These are phyloP conservation scores for Bertia moriformis DNA, from an alignment of 2,329 filamentous ascomycete species.

Conservation along the genomic window DNA sequence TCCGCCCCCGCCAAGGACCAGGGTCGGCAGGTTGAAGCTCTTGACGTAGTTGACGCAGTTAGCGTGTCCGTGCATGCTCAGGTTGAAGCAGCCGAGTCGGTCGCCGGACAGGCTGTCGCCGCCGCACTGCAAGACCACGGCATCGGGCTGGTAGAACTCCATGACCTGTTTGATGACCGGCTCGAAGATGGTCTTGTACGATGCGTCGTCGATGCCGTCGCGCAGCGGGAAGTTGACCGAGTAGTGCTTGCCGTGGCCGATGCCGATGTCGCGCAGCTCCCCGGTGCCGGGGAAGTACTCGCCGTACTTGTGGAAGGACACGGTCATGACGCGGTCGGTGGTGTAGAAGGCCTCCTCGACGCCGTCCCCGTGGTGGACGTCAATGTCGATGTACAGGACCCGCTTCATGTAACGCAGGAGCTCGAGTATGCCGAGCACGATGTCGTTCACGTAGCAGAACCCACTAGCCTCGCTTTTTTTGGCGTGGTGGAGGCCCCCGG, in stretches of 20 bases:
- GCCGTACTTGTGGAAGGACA: slow-evolving; percentile 93
- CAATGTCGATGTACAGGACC: slow-evolving; percentile 95
- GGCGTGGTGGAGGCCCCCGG: slow-evolving; percentile 88
- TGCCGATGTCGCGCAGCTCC: slow-evolving; percentile 70
- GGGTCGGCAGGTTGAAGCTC: slow-evolving; percentile 65
- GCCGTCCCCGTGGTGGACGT: slow-evolving; percentile 85
- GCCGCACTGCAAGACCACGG: slow-evolving; percentile 89
- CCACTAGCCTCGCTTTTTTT: slow-evolving; percentile 93
- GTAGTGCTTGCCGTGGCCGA: slow-evolving; percentile 79
- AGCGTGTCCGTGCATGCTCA: slow-evolving; percentile 91
- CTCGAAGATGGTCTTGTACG: slow-evolving; percentile 84
- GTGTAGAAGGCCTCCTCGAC: slow-evolving; percentile 90
- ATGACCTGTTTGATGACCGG: slow-evolving; percentile 78
- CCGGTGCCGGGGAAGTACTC: slow-evolving; percentile 92
- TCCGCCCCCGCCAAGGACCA: slow-evolving; percentile 93
- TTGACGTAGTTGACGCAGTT: slow-evolving; percentile 89
- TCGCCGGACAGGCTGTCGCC: slow-evolving; percentile 94
- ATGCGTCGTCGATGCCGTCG: slow-evolving; percentile 78
- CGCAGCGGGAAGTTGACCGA: slow-evolving; percentile 82
- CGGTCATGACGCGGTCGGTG: slow-evolving; percentile 81
- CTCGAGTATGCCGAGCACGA: slow-evolving; percentile 87
- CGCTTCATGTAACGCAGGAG: slow-evolving; percentile 80
- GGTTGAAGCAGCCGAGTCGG: slow-evolving; percentile 87
- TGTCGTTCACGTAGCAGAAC: slow-evolving; percentile 98
- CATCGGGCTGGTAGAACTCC: slow-evolving; percentile 74